Conservation (phyloP, 768 basidiomycete species). For the Leccinum aurantiacum region DNA sequence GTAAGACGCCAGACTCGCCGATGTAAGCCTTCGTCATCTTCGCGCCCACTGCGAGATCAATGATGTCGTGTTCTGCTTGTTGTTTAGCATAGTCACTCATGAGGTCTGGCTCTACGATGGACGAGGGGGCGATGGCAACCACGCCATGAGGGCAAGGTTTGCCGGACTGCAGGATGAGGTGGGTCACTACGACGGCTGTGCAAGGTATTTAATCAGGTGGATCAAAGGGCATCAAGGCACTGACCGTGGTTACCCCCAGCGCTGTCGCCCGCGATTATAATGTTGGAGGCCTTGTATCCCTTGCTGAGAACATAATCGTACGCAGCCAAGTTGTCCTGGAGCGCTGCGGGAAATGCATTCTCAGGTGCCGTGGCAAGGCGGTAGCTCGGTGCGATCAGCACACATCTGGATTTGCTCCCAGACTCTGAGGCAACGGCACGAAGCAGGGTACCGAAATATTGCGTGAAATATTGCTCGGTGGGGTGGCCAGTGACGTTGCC, state of each 20-base stretch:
- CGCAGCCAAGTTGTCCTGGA: conserved; percentile 26
- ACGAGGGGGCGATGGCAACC: conserved; percentile 51
- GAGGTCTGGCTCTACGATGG: background rate
- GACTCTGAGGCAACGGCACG: conserved; percentile 6
- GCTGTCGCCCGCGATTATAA: conserved; percentile 25
- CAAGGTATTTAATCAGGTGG: background rate
- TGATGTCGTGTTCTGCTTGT: conserved; percentile 2
- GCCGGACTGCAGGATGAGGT: conserved; percentile 51
- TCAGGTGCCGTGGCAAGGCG: conserved; percentile 25
- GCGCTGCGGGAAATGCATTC: conserved; percentile 23
- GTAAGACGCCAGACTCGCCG: conserved; percentile 8
- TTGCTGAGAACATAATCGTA: conserved; percentile 27
- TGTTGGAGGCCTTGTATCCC: conserved; percentile 25
- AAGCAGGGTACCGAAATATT: conserved; percentile 11
- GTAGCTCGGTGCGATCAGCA: conserved; percentile 25
- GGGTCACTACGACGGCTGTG: conserved; percentile 26
- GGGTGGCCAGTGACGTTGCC: conserved; percentile 23
- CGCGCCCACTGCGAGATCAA: background rate
- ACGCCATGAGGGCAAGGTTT: conserved; percentile 52
- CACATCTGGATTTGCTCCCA: background rate
- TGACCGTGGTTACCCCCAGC: conserved; percentile 29
- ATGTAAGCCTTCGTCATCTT: conserved; percentile 7
- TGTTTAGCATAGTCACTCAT: conserved; percentile 5
- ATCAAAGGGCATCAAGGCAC: background rate
- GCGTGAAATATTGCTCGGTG: background rate